These are phyloP conservation scores for Penicillium longicatenatum DNA, from an alignment of 495 filamentous ascomycete genomes.

Conservation along the genomic window DNA sequence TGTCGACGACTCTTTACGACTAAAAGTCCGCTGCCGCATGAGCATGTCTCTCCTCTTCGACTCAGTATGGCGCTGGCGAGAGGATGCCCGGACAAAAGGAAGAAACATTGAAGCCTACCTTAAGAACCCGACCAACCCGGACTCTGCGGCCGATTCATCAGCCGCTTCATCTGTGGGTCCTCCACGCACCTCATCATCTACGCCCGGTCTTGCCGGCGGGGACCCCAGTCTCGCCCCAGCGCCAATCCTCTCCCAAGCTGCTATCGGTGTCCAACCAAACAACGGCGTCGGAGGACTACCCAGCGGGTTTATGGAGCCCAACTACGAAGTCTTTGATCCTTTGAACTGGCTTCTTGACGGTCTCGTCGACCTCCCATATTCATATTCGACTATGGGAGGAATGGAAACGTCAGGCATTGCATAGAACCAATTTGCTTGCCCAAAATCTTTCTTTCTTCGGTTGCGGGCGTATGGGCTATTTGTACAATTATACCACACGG, in stretches of 20 bases:
- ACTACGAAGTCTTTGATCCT: conserved; percentile 85
- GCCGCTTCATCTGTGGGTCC: conserved; percentile 57
- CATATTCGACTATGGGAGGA: conserved; percentile 41
- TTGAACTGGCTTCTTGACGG: conserved; percentile 90
- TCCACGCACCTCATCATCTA: conserved; percentile 33
- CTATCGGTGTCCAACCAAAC: conserved; percentile 31
- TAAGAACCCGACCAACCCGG: conserved; percentile 85
- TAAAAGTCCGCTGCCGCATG: conserved; percentile 87
- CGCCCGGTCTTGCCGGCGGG: conserved; percentile 38
- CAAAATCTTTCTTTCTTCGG: conserved; percentile 1
- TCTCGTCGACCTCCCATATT: conserved; percentile 76
- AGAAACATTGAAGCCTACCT: conserved; percentile 80
- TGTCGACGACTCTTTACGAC: conserved; percentile 70
- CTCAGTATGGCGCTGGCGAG: conserved; percentile 90
- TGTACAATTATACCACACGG: conserved; percentile 36
- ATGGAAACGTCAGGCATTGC: conserved; percentile 44
- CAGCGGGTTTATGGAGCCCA: conserved; percentile 62
- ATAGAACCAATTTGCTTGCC: conserved; percentile 12
- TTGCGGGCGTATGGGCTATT: conserved; percentile 22
- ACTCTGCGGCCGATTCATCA: conserved; percentile 73
- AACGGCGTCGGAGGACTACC: conserved; percentile 45
- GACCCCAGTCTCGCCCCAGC: conserved; percentile 54
- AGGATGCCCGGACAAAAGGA: conserved; percentile 78
- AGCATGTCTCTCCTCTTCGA: conserved; percentile 94
- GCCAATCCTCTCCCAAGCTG: conserved; percentile 38